Evolutionary conservation across 2,329 filamentous ascomycete species (phyloP).

Genomic region (Penicillium sumatraense): DNA sequence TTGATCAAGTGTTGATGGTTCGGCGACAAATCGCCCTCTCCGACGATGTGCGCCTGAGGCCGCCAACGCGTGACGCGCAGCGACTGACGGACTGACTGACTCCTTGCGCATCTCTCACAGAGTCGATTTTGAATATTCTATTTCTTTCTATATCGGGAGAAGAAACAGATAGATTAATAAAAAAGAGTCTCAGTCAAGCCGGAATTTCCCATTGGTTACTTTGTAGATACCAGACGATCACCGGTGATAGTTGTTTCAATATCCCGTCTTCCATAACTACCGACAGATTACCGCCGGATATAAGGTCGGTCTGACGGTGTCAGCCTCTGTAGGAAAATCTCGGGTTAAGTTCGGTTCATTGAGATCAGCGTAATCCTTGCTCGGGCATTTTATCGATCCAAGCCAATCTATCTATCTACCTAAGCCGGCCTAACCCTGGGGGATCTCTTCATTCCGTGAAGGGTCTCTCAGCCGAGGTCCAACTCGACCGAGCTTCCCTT

Average conservation of each 20-base stretch:
- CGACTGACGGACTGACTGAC: constrained; percentile 30
- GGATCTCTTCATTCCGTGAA: background rate
- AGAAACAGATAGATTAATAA: background rate
- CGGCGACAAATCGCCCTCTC: constrained; percentile 7
- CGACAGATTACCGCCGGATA: background rate
- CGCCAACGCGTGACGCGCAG: constrained; percentile 35
- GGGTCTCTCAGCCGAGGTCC: constrained; percentile 22
- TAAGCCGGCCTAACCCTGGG: no score
- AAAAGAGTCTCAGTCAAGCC: background rate
- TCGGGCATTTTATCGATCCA: background rate
- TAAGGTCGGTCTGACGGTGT: background rate
- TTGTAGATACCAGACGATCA: background rate
- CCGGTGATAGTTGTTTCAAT: background rate
- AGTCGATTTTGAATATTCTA: no score
- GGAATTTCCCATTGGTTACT: no score
- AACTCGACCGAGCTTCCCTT: constrained; percentile 10
- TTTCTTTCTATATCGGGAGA: background rate
- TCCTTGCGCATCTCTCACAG: background rate
- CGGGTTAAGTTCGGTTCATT: background rate
- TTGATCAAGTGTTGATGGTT: background rate
- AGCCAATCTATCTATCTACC: background rate
- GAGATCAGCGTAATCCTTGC: background rate
- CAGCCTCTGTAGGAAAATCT: no score
- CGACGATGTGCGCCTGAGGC: constrained; percentile 33
- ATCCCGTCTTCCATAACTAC: background rate